A percentile compares a stretch with the other conserved stretches of the same genome.
Evolutionary conservation across 805 yeast genomes (phyloP).

Genomic region (Wickerhamia fluorescens): DNA sequence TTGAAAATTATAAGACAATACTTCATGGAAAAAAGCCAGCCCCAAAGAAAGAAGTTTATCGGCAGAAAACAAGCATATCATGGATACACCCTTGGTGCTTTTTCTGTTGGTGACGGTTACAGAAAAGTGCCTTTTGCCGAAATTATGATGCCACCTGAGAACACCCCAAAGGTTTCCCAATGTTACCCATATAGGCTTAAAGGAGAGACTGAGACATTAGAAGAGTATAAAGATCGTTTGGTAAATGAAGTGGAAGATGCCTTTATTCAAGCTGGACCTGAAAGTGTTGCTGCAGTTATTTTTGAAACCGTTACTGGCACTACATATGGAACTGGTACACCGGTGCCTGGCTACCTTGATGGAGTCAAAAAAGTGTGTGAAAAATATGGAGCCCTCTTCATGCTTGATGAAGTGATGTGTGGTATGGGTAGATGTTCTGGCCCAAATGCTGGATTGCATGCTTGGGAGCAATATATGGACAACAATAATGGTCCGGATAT

Average conservation of each 20-base stretch:
- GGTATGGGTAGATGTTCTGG: constrained; percentile 42
- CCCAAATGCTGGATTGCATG: constrained; percentile 20
- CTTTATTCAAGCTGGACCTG: constrained; percentile 19
- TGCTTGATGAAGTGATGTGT: constrained; percentile 53
- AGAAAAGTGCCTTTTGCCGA: constrained; percentile 15
- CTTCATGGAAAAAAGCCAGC: constrained; percentile 17
- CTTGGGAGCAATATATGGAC: constrained; percentile 24
- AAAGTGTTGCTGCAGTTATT: constrained; percentile 20
- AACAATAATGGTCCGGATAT: constrained; percentile 22
- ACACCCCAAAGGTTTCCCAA: constrained; percentile 14
- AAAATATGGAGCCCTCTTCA: constrained; percentile 44
- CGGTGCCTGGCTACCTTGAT: constrained; percentile 19
- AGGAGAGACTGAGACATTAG: constrained; percentile 15
- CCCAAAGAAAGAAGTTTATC: constrained; percentile 16
- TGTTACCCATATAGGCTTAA: constrained; percentile 24
- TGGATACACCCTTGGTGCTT: constrained; percentile 21
- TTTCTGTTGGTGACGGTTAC: constrained; percentile 15
- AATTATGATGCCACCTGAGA: constrained; percentile 12
- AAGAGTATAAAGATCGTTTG: constrained; percentile 15
- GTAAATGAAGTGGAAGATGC: constrained; percentile 16
- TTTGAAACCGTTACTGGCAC: constrained; percentile 24
- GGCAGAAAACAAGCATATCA: constrained; percentile 22
- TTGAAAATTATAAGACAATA: constrained; percentile 21
- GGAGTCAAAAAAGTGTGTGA: constrained; percentile 39
- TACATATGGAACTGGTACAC: constrained; percentile 21